A percentile compares a stretch with the other conserved stretches of the same genome.
These are phyloP conservation scores for Ettlia oleoabundans DNA, from an alignment of 139 green algal genomes.

Conservation along the genomic window DNA sequence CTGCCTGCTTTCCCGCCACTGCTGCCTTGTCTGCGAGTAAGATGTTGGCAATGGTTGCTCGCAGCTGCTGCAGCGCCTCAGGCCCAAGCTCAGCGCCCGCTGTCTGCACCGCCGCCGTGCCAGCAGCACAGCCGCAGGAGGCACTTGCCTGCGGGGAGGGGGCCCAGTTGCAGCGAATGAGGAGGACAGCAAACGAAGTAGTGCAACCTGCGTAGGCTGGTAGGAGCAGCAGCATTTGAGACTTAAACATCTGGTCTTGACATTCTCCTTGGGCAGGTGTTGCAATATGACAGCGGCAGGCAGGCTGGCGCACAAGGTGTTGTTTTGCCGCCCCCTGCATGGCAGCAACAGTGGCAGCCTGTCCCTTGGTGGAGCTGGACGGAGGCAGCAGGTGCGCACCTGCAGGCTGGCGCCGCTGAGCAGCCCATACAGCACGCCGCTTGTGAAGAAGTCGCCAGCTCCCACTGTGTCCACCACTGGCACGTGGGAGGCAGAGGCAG, in stretches of 20 bases:
- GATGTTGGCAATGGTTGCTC: neutral
- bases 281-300: no score
- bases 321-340: no score
- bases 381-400: slow-evolving; percentile 36
- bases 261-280: no score
- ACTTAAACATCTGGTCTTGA: no score
- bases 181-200: no score
- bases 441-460: slow-evolving; percentile 81
- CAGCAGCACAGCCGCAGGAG: slow-evolving; percentile 62
- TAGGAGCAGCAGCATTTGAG: no score
- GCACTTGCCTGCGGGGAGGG: no score
- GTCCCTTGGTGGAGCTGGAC: no score
- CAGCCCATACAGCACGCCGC: slow-evolving; percentile 74
- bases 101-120: slow-evolving; percentile 63
- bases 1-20: neutral
- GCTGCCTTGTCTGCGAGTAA: neutral
- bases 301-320: no score
- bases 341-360: no score
- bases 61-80: slow-evolving; percentile 14
- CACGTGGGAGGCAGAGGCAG: neutral
- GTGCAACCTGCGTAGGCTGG: no score
- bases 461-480: slow-evolving; percentile 84
- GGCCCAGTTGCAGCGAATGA: no score
- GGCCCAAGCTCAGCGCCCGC: slow-evolving; percentile 53
- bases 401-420: slow-evolving; percentile 45